These are phyloP conservation scores for Penicillium salamii DNA, from an alignment of 495 filamentous ascomycete genomes.

Conservation along the genomic window DNA sequence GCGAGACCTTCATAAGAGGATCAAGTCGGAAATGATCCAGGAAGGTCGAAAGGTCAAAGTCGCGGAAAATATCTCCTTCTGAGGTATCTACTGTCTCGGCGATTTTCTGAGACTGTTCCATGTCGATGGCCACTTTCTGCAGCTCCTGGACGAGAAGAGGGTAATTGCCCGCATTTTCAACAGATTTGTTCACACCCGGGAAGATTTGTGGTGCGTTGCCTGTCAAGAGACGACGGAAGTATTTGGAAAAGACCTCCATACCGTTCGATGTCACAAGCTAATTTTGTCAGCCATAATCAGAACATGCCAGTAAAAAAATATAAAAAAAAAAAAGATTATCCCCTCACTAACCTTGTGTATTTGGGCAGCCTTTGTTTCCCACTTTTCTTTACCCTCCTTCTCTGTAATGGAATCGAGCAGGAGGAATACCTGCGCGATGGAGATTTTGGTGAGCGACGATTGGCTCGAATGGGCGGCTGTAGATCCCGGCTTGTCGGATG, in stretches of 20 bases:
- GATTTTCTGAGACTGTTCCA: constrained; percentile 80
- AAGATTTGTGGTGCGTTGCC: constrained; percentile 86
- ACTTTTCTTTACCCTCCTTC: constrained; percentile 85
- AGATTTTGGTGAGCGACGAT: constrained; percentile 71
- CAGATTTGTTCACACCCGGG: constrained; percentile 64
- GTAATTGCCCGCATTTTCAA: constrained; percentile 74
- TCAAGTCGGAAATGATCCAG: constrained; percentile 92
- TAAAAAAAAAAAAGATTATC: background rate
- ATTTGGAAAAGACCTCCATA: constrained; percentile 93
- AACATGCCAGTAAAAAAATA: no score
- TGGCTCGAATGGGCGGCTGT: constrained; percentile 44
- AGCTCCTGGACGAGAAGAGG: constrained; percentile 79
- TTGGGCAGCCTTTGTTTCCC: constrained; percentile 87
- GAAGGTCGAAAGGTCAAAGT: constrained; percentile 91
- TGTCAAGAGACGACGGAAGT: constrained; percentile 83
- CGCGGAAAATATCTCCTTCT: constrained; percentile 84
- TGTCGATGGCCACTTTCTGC: constrained; percentile 75
- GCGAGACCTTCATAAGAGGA: constrained; percentile 78
- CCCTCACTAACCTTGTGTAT: constrained; percentile 74
- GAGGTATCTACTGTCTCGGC: constrained; percentile 87
- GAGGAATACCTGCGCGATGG: constrained; percentile 90
- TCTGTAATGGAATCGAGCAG: constrained; percentile 92
- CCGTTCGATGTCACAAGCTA: constrained; percentile 92
- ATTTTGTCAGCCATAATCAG: constrained; percentile 13
- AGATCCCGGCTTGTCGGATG: constrained; percentile 50